A percentile compares a stretch with the other conserved stretches of the same genome.
Conservation (phyloP, 202 grass and related monocot species). For the Saccharum hybrid region DNA sequence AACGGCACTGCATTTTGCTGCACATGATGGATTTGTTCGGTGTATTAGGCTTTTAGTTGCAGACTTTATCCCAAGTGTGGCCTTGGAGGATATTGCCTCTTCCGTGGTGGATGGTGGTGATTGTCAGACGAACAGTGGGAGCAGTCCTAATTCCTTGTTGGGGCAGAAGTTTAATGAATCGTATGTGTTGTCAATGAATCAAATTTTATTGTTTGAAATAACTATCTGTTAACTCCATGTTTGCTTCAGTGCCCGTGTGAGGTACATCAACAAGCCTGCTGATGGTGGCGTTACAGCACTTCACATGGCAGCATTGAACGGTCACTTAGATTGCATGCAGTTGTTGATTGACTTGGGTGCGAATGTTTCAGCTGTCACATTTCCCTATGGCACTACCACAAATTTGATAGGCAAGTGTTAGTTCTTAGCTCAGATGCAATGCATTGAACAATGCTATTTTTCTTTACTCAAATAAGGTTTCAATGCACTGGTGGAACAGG, state of each 20-base stretch:
- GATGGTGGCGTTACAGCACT: conserved; percentile 92
- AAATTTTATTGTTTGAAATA: conserved; percentile 26
- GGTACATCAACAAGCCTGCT: conserved; percentile 83
- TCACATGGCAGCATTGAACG: conserved; percentile 82
- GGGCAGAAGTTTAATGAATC: conserved; percentile 69
- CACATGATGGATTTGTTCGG: conserved; percentile 72
- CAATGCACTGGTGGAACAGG: conserved; percentile 57
- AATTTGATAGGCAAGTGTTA: conserved; percentile 79
- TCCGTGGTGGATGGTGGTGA: conserved; percentile 50
- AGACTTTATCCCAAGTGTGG: conserved; percentile 83
- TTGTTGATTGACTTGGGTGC: conserved; percentile 95
- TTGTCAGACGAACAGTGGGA: conserved; percentile 44
- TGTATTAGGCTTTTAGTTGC: conserved; percentile 81
- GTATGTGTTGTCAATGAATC: conserved; percentile 42
- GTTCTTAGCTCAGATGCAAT: conserved; percentile 43
- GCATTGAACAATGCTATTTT: conserved; percentile 21
- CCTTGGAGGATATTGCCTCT: too few species aligned
- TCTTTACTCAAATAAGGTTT: conserved; percentile 28
- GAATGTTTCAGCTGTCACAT: conserved; percentile 73
- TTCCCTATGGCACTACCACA: conserved; percentile 70
- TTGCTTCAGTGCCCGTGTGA: conserved; percentile 68
- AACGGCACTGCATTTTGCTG: conserved; percentile 90
- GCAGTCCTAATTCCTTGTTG: conserved; percentile 62
- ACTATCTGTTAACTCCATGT: conserved; percentile 17
- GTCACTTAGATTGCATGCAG: conserved; percentile 85